These are phyloP conservation scores for Sporodiniella umbellata DNA, from an alignment of 371 early-diverging fungal genomes.

Conservation along the genomic window DNA sequence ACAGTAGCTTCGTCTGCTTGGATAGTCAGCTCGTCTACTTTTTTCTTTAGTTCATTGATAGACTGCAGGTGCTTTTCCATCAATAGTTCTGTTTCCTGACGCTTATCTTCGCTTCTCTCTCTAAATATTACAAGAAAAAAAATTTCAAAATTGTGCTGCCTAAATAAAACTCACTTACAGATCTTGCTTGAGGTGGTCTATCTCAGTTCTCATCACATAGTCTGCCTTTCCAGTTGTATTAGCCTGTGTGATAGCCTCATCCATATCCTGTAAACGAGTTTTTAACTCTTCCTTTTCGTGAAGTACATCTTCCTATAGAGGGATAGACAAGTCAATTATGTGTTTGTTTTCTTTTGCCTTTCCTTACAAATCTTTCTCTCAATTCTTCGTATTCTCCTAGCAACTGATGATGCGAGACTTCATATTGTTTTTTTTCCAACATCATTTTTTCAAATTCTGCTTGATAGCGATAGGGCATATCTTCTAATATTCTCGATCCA, in stretches of 20 bases:
- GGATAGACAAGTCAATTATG: neutral
- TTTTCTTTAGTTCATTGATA: constrained; percentile 66
- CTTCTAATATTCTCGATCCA: constrained; percentile 24
- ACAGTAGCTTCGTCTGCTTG: constrained; percentile 71
- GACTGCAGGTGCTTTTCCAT: constrained; percentile 55
- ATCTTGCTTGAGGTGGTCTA: constrained; percentile 82
- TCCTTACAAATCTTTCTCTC: constrained; percentile 58
- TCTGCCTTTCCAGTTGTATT: constrained; percentile 80
- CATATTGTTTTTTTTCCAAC: constrained; percentile 54
- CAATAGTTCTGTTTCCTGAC: constrained; percentile 68
- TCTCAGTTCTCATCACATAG: constrained; percentile 82
- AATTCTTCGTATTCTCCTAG: constrained; percentile 51
- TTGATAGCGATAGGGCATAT: constrained; percentile 41
- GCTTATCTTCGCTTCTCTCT: constrained; percentile 73
- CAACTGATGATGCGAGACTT: constrained; percentile 50
- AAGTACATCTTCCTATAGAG: constrained; percentile 59
- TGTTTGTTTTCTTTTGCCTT: too few relatives aligned
- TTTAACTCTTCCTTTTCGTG: constrained; percentile 65
- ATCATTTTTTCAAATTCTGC: constrained; percentile 41
- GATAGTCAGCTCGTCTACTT: constrained; percentile 61
- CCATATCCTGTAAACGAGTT: constrained; percentile 67
- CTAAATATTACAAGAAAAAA: constrained; percentile 17
- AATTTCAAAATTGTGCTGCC: too few relatives aligned
- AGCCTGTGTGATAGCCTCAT: constrained; percentile 61
- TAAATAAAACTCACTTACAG: constrained; percentile 42